These are phyloP conservation scores for Hypholoma sublateritium DNA, from an alignment of 768 basidiomycete species.

Conservation along the genomic window DNA sequence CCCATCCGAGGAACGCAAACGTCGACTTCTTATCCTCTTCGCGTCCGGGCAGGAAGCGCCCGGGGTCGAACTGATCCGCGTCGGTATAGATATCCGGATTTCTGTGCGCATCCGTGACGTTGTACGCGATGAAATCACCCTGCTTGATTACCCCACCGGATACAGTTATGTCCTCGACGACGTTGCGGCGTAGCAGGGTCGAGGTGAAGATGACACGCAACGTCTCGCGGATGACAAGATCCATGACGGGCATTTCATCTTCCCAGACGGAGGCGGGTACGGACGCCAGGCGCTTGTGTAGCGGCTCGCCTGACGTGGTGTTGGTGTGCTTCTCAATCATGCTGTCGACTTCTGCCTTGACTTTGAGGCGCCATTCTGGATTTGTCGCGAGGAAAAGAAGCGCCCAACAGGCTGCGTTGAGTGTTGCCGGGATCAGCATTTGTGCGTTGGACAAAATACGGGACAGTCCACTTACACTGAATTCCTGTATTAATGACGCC, in stretches of 20 bases:
- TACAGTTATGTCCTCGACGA: conserved; percentile 27
- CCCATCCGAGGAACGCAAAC: conserved; percentile 38
- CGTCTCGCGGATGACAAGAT: conserved; percentile 39
- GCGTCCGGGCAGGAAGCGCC: conserved; percentile 26
- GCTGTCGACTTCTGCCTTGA: conserved; percentile 27
- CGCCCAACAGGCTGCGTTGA: conserved; percentile 36
- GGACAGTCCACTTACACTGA: conserved; percentile 27
- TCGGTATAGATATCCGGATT: conserved; percentile 35
- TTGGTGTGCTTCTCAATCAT: conserved; percentile 30
- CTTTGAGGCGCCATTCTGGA: conserved; percentile 35
- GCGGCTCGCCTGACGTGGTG: conserved; percentile 23
- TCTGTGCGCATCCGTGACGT: conserved; percentile 32
- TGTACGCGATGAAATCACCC: conserved; percentile 38
- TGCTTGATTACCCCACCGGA: conserved; percentile 24
- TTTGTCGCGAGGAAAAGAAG: conserved; percentile 33
- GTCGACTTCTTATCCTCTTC: conserved; percentile 35
- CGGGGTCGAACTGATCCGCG: conserved; percentile 37
- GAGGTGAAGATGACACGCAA: conserved; percentile 31
- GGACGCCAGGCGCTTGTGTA: conserved; percentile 33
- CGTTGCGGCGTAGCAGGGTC: conserved; percentile 36
- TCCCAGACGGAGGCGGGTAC: conserved; percentile 42
- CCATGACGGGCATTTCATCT: conserved; percentile 37
- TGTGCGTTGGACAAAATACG: not conserved
- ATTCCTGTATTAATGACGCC: conserved; percentile 38
- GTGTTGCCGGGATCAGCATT: not conserved